Evolutionary conservation across 768 basidiomycete genomes (phyloP).

Genomic region (Pisolithus microcarpus): DNA sequence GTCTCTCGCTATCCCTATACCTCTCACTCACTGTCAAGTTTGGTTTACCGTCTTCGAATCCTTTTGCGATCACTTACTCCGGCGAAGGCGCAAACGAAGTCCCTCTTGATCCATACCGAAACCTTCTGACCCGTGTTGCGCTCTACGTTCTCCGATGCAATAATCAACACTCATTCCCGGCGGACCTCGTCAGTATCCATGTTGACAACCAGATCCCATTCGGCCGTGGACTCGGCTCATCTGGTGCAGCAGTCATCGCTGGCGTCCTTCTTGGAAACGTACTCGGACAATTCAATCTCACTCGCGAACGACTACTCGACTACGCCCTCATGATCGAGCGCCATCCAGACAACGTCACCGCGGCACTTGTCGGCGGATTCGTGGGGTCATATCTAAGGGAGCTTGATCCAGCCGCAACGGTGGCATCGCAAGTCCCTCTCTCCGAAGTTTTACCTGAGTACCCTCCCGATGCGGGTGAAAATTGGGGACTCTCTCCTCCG

Average conservation of each 20-base stretch:
- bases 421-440: constrained; percentile 84
- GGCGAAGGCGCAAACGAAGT: constrained; percentile 91
- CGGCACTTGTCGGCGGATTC: constrained; percentile 93
- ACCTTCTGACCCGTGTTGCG: constrained; percentile 93
- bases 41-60: constrained; percentile 29
- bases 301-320: constrained; percentile 74
- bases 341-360: constrained; percentile 98
- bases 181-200: constrained; percentile 59
- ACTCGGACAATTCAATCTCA: constrained; percentile 68
- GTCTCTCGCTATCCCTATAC: constrained; percentile 87
- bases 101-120: constrained; percentile 92
- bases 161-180: constrained; percentile 64
- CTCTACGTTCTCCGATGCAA: constrained; percentile 97
- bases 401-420: constrained; percentile 70
- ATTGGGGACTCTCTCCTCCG: constrained; percentile 88
- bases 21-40: constrained; percentile 66
- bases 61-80: constrained; percentile 65
- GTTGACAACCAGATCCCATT: constrained; percentile 94
- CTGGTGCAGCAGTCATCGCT: constrained; percentile 97
- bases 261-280: constrained; percentile 86
- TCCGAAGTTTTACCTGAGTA: constrained; percentile 96
- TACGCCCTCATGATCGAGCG: constrained; percentile 99
- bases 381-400: constrained; percentile 94
- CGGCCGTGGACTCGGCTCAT: constrained; percentile 94
- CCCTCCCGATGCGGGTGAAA: constrained; percentile 83